These are phyloP conservation scores for Wickerhamomyces rabaulensis DNA, from an alignment of 805 yeast genomes.

Conservation along the genomic window DNA sequence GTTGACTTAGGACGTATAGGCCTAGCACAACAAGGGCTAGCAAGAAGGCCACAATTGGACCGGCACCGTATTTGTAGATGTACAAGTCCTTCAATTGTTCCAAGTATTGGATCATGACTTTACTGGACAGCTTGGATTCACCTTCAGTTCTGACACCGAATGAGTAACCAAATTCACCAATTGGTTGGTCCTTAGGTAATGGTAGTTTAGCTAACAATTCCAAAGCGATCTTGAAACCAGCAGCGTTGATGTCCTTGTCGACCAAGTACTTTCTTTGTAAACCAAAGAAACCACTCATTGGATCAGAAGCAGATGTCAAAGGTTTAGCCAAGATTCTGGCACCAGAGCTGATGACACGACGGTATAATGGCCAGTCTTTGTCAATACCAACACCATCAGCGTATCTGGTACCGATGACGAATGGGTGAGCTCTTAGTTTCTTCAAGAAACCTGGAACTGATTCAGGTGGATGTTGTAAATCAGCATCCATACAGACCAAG, in stretches of 20 bases:
- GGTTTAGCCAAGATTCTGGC: slow-evolving; percentile 46
- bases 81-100: slow-evolving; percentile 42
- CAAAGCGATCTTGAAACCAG: slow-evolving; percentile 46
- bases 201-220: slow-evolving; percentile 43
- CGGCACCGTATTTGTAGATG: slow-evolving; percentile 39
- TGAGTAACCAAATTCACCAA: slow-evolving; percentile 45
- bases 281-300: slow-evolving; percentile 51
- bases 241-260: slow-evolving; percentile 33
- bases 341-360: slow-evolving; percentile 44
- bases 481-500: slow-evolving; percentile 49
- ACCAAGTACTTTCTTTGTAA: slow-evolving; percentile 39
- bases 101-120: slow-evolving; percentile 43
- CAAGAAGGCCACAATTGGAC: slow-evolving; percentile 30
- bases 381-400: slow-evolving; percentile 53
- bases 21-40: slow-evolving; percentile 26
- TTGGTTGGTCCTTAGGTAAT: slow-evolving; percentile 29
- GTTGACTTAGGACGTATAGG: slow-evolving; percentile 23
- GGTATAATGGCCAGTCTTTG: slow-evolving; percentile 47
- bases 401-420: slow-evolving; percentile 45
- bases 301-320: slow-evolving; percentile 45
- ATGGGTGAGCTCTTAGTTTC: slow-evolving; percentile 35
- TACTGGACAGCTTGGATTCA: slow-evolving; percentile 44
- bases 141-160: slow-evolving; percentile 53
- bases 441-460: slow-evolving; percentile 40
- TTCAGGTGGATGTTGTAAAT: slow-evolving; percentile 50